Conservation (phyloP, 192 early-diverging fungal genomes). For the Podila epigama region DNA sequence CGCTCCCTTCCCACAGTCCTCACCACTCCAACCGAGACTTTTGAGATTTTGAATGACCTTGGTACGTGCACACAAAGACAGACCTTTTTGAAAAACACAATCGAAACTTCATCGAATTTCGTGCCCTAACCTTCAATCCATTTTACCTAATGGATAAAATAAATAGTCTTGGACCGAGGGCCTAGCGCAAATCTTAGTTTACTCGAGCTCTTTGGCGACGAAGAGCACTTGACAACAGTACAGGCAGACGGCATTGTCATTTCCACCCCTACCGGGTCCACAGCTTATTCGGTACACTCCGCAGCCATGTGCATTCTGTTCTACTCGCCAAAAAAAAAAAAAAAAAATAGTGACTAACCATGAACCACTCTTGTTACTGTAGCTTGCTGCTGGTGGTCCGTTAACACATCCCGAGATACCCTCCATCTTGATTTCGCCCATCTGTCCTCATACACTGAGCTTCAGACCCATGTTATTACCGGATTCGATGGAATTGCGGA, state of each 20-base stretch:
- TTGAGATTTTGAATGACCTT: constrained; percentile 94
- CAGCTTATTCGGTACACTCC: constrained; percentile 76
- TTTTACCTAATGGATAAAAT: no score
- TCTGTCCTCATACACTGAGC: constrained; percentile 92
- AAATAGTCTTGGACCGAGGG: constrained; percentile 92
- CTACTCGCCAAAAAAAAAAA: background rate
- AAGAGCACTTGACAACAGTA: constrained; percentile 90
- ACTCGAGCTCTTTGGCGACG: constrained; percentile 88
- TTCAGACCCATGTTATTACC: constrained; percentile 98
- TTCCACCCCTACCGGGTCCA: constrained; percentile 94
- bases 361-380: constrained; percentile 6
- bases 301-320: background rate
- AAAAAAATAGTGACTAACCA: background rate
- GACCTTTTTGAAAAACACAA: background rate
- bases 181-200: constrained; percentile 90
- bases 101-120: no score
- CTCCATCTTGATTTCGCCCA: constrained; percentile 92
- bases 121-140: no score
- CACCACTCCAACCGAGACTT: constrained; percentile 75
- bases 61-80: constrained; percentile 6
- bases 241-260: constrained; percentile 96
- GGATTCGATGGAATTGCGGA: constrained; percentile 87
- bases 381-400: constrained; percentile 91
- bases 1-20: constrained; percentile 58
- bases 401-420: constrained; percentile 95